Conservation (phyloP, 1,139 yeast genomes). For the Taphrina pruni region DNA sequence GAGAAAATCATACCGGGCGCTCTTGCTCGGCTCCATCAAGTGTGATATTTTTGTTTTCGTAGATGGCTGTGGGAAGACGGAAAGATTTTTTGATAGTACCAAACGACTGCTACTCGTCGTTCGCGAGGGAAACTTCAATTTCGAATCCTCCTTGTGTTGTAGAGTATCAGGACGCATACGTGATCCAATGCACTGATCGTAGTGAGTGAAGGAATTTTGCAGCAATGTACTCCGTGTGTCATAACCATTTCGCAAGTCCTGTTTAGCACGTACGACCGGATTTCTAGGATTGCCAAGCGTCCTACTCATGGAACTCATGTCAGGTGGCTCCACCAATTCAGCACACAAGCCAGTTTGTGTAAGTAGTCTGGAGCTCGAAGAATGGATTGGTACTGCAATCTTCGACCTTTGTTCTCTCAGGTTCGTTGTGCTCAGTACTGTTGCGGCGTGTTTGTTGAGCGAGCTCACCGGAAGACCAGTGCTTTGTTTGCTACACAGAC, state of each 20-base stretch:
- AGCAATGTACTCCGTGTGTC: neutral
- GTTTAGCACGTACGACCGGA: neutral
- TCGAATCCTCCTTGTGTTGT: neutral
- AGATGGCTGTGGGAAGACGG: neutral
- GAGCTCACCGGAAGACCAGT: neutral
- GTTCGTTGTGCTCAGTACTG: neutral
- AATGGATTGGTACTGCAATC: neutral
- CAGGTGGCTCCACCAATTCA: neutral
- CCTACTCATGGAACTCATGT: neutral
- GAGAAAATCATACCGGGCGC: constrained; percentile 12
- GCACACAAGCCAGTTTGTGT: neutral
- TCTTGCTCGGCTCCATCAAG: neutral
- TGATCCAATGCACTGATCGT: neutral
- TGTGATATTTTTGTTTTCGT: neutral
- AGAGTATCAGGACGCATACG: neutral
- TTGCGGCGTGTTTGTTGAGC: neutral
- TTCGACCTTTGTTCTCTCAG: neutral
- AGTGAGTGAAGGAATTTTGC: neutral
- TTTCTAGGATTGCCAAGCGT: neutral
- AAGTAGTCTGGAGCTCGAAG: neutral
- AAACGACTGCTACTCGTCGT: neutral
- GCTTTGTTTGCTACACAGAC: neutral
- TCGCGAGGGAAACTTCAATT: neutral
- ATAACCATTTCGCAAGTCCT: neutral
- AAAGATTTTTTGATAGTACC: constrained; percentile 1